phyloP scores from a whole-genome alignment of 2,329 filamentous ascomycete genomes.

The Trichoderma lentiforme region DNA sequence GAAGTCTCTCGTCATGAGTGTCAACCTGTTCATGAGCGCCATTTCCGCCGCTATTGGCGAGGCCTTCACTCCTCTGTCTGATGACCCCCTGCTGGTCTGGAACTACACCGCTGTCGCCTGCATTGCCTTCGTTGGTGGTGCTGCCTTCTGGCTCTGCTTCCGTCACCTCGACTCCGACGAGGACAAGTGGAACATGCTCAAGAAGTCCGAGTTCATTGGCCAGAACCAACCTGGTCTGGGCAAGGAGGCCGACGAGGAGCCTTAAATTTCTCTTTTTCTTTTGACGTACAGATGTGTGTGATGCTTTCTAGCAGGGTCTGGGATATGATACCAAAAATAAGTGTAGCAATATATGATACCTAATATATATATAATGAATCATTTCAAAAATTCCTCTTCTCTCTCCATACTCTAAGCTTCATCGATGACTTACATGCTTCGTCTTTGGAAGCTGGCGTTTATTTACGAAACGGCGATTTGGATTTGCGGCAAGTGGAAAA shows the following conservation, averaged over 20 bases:
- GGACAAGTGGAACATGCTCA: constrained; percentile 64
- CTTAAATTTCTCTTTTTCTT: neutral
- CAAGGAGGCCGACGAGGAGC: constrained; percentile 23
- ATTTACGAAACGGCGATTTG: neutral
- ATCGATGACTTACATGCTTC: neutral
- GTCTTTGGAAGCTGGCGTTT: neutral
- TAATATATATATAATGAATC: constrained; percentile 10
- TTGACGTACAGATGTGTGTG: neutral
- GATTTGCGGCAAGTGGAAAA: neutral
- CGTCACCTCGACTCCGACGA: constrained; percentile 63
- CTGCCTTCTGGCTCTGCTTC: constrained; percentile 67
- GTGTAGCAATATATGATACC: constrained; percentile 14
- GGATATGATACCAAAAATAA: constrained; percentile 19
- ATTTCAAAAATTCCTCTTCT: neutral
- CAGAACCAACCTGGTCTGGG: constrained; percentile 34
- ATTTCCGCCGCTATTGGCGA: constrained; percentile 68
- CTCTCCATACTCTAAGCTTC: no score
- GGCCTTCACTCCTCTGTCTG: constrained; percentile 59
- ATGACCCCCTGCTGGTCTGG: constrained; percentile 66
- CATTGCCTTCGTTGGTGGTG: constrained; percentile 59
- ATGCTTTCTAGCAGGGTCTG: neutral
- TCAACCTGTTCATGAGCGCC: constrained; percentile 69
- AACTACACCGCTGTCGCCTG: constrained; percentile 65
- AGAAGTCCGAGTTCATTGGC: constrained; percentile 43
- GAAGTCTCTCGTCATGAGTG: constrained; percentile 69